Evolutionary conservation across 768 basidiomycete genomes (phyloP).

Genomic region (Hypholoma fasciculare): DNA sequence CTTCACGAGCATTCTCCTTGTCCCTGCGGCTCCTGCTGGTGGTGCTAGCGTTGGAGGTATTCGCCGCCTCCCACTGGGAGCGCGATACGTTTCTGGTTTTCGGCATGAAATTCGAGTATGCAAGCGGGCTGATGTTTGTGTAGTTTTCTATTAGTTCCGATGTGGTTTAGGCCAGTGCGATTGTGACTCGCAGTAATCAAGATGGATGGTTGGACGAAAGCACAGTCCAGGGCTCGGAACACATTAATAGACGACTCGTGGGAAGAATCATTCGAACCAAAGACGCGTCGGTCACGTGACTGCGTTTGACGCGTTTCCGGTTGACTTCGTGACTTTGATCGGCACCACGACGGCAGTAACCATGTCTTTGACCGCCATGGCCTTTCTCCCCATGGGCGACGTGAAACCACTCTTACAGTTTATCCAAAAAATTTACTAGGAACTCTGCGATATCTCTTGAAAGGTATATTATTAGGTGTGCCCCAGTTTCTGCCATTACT

Average conservation of each 20-base stretch:
- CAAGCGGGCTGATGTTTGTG: neutral
- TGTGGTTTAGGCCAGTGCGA: neutral
- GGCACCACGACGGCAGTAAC: neutral
- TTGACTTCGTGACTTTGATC: neutral
- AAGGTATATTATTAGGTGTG: neutral
- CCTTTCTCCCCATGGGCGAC: no score
- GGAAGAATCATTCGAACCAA: slow-evolving; percentile 1
- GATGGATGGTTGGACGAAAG: slow-evolving; percentile 4
- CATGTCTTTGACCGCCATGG: no score
- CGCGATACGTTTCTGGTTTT: slow-evolving; percentile 28
- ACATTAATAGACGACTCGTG: slow-evolving; percentile 13
- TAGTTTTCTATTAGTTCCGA: neutral
- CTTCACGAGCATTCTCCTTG: slow-evolving; percentile 16
- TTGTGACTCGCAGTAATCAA: neutral
- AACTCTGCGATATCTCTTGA: no score
- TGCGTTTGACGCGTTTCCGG: neutral
- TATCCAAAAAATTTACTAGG: no score
- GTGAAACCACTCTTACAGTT: no score
- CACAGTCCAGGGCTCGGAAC: neutral
- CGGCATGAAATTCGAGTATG: slow-evolving; percentile 19
- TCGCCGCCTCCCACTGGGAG: slow-evolving; percentile 26
- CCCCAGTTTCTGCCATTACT: neutral
- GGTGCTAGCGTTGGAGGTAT: slow-evolving; percentile 5
- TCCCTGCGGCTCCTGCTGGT: slow-evolving; percentile 14
- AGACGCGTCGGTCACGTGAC: slow-evolving; percentile 15